Conservation (phyloP, 441 rosid genomes). For the Pelargonium citronellum region DNA sequence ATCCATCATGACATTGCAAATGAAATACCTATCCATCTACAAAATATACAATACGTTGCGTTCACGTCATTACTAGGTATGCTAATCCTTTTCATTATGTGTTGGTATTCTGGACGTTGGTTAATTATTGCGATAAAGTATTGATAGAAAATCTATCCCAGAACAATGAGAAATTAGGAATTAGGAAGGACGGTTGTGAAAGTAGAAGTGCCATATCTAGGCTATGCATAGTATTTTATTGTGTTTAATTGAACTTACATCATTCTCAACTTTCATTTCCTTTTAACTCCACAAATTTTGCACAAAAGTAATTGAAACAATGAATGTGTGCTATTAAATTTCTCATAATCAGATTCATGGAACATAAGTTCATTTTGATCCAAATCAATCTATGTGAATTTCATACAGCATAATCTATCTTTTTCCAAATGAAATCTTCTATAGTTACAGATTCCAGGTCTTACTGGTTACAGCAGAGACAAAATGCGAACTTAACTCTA, state of each 20-base stretch:
- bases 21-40: conserved; percentile 94
- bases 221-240: not conserved
- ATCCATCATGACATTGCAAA: conserved; percentile 91
- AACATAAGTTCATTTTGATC: not conserved
- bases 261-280: not conserved
- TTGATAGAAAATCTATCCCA: too few relatives aligned
- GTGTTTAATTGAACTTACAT: not conserved
- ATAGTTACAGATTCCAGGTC: not conserved
- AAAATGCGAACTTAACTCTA: not conserved
- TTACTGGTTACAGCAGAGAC: not conserved
- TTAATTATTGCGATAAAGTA: too few relatives aligned
- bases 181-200: too few relatives aligned
- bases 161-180: too few relatives aligned
- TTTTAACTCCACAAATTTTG: not conserved
- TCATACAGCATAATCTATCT: not conserved
- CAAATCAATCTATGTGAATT: not conserved
- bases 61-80: conserved; percentile 88
- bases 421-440: not conserved
- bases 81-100: conserved; percentile 20
- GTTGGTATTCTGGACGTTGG: not conserved
- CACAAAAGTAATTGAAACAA: not conserved
- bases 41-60: conserved; percentile 80
- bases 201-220: too few relatives aligned
- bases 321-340: not conserved
- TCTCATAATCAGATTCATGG: not conserved